Conservation (phyloP, 306 rosid species). For the Astragalus glycyphyllos region DNA sequence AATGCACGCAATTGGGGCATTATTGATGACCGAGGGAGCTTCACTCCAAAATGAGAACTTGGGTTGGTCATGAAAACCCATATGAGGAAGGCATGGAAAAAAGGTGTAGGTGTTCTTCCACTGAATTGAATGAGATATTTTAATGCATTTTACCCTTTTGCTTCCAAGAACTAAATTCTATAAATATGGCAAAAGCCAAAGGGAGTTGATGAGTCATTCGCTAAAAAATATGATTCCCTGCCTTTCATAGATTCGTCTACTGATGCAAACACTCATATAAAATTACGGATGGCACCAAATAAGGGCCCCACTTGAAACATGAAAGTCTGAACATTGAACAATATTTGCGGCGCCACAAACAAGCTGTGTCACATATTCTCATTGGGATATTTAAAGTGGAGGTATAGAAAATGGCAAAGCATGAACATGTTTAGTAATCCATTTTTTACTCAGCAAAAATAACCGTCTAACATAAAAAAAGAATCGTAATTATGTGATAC, state of each 20-base stretch:
- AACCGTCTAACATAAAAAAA: no score
- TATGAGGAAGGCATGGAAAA: conserved; percentile 38
- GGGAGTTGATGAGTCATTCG: conserved; percentile 27
- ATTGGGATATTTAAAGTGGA: neutral
- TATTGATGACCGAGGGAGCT: conserved; percentile 39
- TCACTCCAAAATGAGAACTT: conserved; percentile 21
- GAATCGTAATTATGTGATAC: neutral
- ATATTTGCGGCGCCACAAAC: neutral
- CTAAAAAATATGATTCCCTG: conserved; percentile 36
- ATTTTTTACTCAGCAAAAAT: conserved; percentile 5
- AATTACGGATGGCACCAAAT: conserved; percentile 12
- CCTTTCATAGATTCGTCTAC: conserved; percentile 32
- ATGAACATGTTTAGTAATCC: conserved; percentile 15
- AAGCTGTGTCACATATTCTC: conserved; percentile 4
- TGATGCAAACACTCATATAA: conserved; percentile 19
- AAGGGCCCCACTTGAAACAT: conserved; percentile 37
- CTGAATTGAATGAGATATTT: conserved; percentile 32
- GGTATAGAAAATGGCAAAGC: conserved; percentile 22
- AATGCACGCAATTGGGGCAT: conserved; percentile 38
- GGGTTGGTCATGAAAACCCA: conserved; percentile 35
- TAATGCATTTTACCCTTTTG: conserved; percentile 10
- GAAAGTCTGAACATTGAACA: neutral
- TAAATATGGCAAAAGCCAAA: neutral
- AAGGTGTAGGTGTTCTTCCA: conserved; percentile 34
- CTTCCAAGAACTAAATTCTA: conserved; percentile 43